phyloP scores from a whole-genome alignment of 1,284 basidiomycete genomes.

The Ustilago lituana region DNA sequence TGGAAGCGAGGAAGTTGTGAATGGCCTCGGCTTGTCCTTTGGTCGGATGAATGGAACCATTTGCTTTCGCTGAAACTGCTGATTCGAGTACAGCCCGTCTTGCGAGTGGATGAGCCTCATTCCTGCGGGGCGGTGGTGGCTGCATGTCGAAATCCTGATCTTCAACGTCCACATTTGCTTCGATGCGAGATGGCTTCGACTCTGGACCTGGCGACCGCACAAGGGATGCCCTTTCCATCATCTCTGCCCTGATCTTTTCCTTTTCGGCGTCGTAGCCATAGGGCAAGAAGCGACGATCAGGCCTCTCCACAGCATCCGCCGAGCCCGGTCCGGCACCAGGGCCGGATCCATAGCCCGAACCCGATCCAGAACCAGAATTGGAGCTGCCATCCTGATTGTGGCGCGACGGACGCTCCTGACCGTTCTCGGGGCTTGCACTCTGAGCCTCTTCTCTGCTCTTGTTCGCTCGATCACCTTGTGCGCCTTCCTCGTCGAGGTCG shows the following conservation, averaged over 20 bases:
- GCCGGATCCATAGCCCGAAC: slow-evolving; percentile 27
- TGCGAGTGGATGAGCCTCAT: slow-evolving; percentile 41
- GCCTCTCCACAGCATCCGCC: slow-evolving; percentile 18
- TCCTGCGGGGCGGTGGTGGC: slow-evolving; percentile 38
- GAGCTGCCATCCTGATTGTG: slow-evolving; percentile 34
- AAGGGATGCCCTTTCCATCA: slow-evolving; percentile 46
- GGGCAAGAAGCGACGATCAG: slow-evolving; percentile 27
- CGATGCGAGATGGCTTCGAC: neutral
- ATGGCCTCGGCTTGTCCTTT: slow-evolving; percentile 37
- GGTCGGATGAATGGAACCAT: slow-evolving; percentile 31
- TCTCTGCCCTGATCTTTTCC: slow-evolving; percentile 36
- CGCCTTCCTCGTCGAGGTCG: slow-evolving; percentile 36
- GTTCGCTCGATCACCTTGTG: slow-evolving; percentile 6
- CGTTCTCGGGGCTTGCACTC: slow-evolving; percentile 22
- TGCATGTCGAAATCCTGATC: slow-evolving; percentile 34
- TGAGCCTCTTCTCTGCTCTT: slow-evolving; percentile 26
- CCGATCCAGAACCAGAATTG: slow-evolving; percentile 25
- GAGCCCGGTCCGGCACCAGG: slow-evolving; percentile 16
- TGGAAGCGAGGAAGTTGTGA: slow-evolving; percentile 43
- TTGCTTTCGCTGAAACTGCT: slow-evolving; percentile 4
- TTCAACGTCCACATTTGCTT: neutral
- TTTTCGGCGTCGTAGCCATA: slow-evolving; percentile 47
- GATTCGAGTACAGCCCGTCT: slow-evolving; percentile 13
- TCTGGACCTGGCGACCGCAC: slow-evolving; percentile 42
- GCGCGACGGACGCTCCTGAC: slow-evolving; percentile 4